Evolutionary conservation across 176 grass and related monocot genomes (phyloP).

Genomic region (Raddia distichophylla): DNA sequence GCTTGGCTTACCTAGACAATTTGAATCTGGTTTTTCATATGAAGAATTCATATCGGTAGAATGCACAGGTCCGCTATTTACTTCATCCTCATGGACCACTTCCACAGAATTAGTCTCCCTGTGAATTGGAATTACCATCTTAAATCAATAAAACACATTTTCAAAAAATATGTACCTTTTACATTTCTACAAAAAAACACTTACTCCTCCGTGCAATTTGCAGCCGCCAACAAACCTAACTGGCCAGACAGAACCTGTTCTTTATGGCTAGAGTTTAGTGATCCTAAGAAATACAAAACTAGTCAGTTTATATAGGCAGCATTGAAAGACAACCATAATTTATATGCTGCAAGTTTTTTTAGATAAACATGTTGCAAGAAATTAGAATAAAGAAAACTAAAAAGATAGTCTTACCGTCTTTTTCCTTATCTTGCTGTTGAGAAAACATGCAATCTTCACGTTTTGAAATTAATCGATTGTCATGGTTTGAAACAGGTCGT

Average conservation of each 20-base stretch:
- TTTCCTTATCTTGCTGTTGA: constrained; percentile 15
- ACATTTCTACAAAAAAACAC: not conserved
- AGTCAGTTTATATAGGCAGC: constrained; percentile 17
- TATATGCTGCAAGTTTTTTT: not conserved
- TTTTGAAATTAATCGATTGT: not conserved
- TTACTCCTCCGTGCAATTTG: constrained; percentile 21
- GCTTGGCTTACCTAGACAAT: not conserved
- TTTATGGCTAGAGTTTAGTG: not conserved
- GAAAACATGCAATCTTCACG: not conserved
- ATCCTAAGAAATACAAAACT: constrained; percentile 25
- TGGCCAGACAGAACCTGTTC: not conserved
- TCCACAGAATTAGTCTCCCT: constrained; percentile 25
- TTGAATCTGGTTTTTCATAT: not conserved
- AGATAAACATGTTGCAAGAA: no score
- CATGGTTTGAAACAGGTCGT: constrained; percentile 11
- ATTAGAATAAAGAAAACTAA: not conserved
- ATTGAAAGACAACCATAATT: not conserved
- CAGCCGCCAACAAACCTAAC: not conserved
- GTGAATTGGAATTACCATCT: constrained; percentile 21
- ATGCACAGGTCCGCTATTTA: not conserved
- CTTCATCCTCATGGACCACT: constrained; percentile 4
- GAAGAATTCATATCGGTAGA: not conserved
- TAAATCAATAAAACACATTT: constrained; percentile 3
- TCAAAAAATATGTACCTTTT: not conserved
- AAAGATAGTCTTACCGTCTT: constrained; percentile 17